Evolutionary conservation across 2,329 filamentous ascomycete species (phyloP).

Genomic region (Ophiocordyceps camponoti-leonardi): DNA sequence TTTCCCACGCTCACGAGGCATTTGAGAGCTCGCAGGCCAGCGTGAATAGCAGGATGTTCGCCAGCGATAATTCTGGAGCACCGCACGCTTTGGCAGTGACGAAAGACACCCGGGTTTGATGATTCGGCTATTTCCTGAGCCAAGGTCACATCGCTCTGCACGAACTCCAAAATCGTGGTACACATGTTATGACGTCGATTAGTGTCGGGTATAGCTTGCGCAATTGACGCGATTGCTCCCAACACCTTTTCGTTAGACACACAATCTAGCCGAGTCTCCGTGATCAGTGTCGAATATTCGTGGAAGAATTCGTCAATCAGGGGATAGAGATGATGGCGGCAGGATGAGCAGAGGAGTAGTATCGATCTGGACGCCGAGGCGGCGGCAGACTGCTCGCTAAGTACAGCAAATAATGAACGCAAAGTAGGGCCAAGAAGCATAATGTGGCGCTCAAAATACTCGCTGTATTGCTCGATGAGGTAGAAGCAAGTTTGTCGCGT

Average conservation of each 20-base stretch:
- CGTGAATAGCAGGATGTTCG: conserved; percentile 28
- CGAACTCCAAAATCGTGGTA: conserved; percentile 39
- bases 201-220: conserved; percentile 51
- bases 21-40: conserved; percentile 39
- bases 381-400: conserved; percentile 44
- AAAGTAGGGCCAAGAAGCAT: conserved; percentile 52
- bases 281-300: conserved; percentile 49
- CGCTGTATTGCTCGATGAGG: conserved; percentile 54
- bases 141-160: conserved; percentile 36
- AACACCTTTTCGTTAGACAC: conserved; percentile 57
- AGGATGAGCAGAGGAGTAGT: conserved; percentile 56
- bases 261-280: conserved; percentile 39
- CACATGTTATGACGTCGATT: conserved; percentile 35
- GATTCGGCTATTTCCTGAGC: conserved; percentile 8
- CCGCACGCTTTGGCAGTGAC: conserved; percentile 9
- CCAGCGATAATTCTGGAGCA: conserved; percentile 14
- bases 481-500: conserved; percentile 52
- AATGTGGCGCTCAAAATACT: conserved; percentile 58
- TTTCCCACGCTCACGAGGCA: conserved; percentile 56
- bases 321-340: conserved; percentile 47
- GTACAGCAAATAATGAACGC: conserved; percentile 55
- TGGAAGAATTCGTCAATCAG: conserved; percentile 53
- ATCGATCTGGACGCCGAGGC: conserved; percentile 61
- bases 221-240: conserved; percentile 56
- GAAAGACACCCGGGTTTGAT: conserved; percentile 1